Conservation (phyloP, 2,329 filamentous ascomycete species). For the Arthrinium phaeospermum region DNA sequence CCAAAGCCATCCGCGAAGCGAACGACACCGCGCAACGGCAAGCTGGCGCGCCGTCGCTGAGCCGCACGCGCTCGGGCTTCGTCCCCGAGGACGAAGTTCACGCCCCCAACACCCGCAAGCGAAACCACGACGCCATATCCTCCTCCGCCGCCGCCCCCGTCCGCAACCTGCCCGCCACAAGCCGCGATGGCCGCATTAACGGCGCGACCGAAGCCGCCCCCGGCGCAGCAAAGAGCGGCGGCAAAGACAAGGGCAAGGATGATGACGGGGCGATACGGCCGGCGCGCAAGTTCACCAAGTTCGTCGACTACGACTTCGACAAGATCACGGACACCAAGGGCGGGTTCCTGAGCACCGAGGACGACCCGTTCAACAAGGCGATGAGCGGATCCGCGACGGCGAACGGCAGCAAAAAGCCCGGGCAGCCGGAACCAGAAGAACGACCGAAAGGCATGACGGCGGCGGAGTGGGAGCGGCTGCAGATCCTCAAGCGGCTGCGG, state of each 20-base stretch:
- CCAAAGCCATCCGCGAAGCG: conserved; percentile 83
- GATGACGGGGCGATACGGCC: conserved; percentile 64
- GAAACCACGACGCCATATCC: conserved; percentile 70
- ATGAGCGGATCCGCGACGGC: conserved; percentile 58
- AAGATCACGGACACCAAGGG: conserved; percentile 98
- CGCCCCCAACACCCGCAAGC: conserved; percentile 68
- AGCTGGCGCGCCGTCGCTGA: conserved; percentile 48
- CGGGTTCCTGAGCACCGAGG: conserved; percentile 87
- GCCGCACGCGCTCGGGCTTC: conserved; percentile 70
- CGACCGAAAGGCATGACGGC: conserved; percentile 89
- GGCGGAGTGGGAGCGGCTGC: conserved; percentile 87
- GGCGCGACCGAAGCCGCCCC: conserved; percentile 39
- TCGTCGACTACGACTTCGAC: conserved; percentile 96
- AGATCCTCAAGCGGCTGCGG: conserved; percentile 74
- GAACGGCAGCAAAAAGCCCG: conserved; percentile 38
- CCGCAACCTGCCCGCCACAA: conserved; percentile 51
- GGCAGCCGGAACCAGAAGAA: conserved; percentile 49
- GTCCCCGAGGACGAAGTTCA: conserved; percentile 71
- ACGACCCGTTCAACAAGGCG: conserved; percentile 88
- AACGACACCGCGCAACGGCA: conserved; percentile 67
- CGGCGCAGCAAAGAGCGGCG: conserved; percentile 42
- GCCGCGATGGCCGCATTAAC: conserved; percentile 69
- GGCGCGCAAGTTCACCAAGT: conserved; percentile 88
- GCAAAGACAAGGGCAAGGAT: conserved; percentile 25
- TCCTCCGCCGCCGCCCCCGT: conserved; percentile 37